Evolutionary conservation across 2,329 filamentous ascomycete genomes (phyloP).

Genomic region (Ophiostoma angusticollis): DNA sequence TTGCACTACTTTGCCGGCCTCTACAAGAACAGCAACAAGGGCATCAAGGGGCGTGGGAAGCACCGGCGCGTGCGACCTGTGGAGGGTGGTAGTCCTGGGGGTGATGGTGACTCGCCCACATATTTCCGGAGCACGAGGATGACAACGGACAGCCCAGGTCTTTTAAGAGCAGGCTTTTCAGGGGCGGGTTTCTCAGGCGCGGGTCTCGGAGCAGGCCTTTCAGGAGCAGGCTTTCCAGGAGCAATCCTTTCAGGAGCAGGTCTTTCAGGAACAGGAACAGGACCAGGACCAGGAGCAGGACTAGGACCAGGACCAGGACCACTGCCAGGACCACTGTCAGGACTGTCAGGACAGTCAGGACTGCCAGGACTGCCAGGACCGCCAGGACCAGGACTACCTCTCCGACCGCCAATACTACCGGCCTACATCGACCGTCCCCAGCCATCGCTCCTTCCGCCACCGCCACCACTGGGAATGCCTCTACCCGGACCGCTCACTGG

Average conservation of each 20-base stretch:
- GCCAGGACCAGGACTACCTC: too few species aligned
- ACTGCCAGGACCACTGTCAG: neutral
- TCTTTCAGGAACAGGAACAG: conserved; percentile 9
- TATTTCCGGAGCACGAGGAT: conserved; percentile 9
- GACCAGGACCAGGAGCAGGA: neutral
- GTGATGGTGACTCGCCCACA: conserved; percentile 15
- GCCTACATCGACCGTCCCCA: neutral
- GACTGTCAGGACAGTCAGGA: neutral
- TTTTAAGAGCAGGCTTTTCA: neutral
- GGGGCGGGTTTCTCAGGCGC: conserved; percentile 6
- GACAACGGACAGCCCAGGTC: neutral
- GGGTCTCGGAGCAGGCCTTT: conserved; percentile 6
- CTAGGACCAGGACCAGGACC: conserved; percentile 10
- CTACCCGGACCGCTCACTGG: too few species aligned
- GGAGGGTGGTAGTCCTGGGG: conserved; percentile 16
- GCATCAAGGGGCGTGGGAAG: conserved; percentile 90
- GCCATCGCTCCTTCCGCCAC: neutral
- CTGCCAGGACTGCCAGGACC: neutral
- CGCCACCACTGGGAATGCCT: too few species aligned
- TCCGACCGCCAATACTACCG: neutral
- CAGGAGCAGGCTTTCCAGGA: neutral
- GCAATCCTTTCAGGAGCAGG: neutral
- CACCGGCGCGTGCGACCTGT: conserved; percentile 50
- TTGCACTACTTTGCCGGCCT: conserved; percentile 69
- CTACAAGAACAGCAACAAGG: conserved; percentile 98